Evolutionary conservation across 1,284 basidiomycete genomes (phyloP), one percentile per base, ranked within the genome.

Genomic region (Paramarasmius palmivorus): DNA sequence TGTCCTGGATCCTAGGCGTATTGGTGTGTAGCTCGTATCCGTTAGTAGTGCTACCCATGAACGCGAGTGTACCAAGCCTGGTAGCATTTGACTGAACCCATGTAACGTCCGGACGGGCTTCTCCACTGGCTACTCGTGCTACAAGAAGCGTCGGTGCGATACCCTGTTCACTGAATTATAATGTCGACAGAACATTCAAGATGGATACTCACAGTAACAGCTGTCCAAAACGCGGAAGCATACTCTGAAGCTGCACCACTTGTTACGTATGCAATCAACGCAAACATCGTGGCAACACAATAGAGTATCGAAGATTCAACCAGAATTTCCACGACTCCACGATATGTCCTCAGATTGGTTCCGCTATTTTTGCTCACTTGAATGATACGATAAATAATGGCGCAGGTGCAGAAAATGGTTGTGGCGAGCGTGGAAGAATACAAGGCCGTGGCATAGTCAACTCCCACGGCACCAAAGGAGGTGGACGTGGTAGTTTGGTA

Each of bases 361-460:
- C n/a, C n/a, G 23, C 32, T 20, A 44, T 23, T 20, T 44, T 32
- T 44, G 22, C 45, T 36, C 17, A 53, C 36, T 36, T 6, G 19
- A 17, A 47, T 6, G 38, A 53, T 46, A 6, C 23, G 22, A 36
- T 39, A 53, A 10, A 53, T 26, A 10, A 53, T 53, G 32, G 45
- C 17, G 9, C 44, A 17, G 14, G 52, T 53, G 29, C 52, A 53
- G 12, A 40, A 3, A 25, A 53, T 29, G 17, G 52, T 53, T 32
- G 52, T 53, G 35, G 37, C 34, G 9, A 53, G 46, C 20, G 52
- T 48, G 15, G 52, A 39, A 37, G 52, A 47, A 37, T 53, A 53
- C 17, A 53, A 26, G 10, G 52, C 52, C 26, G 52, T 53, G 8
- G 52, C 52, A 19, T 53, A 53, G 46, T 53, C 52, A 4, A 49